phyloP scores from a whole-genome alignment of 2,329 filamentous ascomycete genomes.

The Fusarium circinatum region DNA sequence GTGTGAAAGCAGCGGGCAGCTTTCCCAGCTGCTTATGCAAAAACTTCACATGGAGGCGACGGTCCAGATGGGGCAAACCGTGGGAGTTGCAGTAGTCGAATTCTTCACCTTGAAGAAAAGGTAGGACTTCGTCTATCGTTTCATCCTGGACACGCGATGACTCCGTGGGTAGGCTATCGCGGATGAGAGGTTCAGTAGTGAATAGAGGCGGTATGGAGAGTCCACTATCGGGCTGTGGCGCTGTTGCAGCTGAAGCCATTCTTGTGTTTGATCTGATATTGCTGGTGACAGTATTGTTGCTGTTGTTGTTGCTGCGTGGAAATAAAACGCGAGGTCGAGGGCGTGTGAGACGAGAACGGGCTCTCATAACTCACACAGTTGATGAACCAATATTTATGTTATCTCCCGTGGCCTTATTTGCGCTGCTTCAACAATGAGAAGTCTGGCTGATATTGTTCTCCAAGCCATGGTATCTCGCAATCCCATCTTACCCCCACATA shows the following conservation, averaged over 20 bases:
- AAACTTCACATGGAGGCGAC: conserved; percentile 70
- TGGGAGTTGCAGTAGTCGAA: conserved; percentile 70
- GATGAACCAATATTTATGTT: not conserved
- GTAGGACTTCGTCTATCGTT: conserved; percentile 75
- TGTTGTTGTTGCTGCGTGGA: conserved; percentile 36
- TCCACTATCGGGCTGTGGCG: conserved; percentile 16
- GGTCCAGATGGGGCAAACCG: conserved; percentile 80
- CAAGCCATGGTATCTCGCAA: conserved; percentile 38
- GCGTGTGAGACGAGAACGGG: conserved; percentile 42
- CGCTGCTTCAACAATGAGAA: conserved; percentile 20
- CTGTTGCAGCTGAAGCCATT: conserved; percentile 26
- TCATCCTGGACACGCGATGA: conserved; percentile 75
- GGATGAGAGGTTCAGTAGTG: conserved; percentile 67
- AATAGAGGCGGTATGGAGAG: conserved; percentile 65
- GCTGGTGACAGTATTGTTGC: conserved; percentile 8
- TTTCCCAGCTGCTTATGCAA: conserved; percentile 66
- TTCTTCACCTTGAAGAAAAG: conserved; percentile 69
- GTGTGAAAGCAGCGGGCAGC: conserved; percentile 76
- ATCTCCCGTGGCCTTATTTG: conserved; percentile 36
- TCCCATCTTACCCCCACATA: conserved; percentile 40
- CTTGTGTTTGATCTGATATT: conserved; percentile 17
- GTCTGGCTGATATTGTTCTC: conserved; percentile 45
- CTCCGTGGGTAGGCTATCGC: conserved; percentile 72
- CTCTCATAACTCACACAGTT: conserved; percentile 47
- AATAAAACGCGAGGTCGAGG: conserved; percentile 49